Evolutionary conservation across 2,329 filamentous ascomycete genomes (phyloP).

Genomic region (Penicillium sp.): DNA sequence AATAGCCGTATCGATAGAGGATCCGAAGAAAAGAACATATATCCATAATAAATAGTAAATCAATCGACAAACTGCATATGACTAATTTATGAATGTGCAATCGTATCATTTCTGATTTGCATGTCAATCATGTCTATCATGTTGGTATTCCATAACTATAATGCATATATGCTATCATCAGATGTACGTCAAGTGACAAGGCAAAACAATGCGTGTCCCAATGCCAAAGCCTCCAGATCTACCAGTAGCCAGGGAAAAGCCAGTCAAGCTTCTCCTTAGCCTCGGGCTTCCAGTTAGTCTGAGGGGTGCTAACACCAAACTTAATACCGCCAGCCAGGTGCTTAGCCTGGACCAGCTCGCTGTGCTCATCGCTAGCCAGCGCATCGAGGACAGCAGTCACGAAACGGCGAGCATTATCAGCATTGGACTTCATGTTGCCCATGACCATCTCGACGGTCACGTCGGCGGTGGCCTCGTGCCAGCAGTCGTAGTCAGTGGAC

Average conservation of each 20-base stretch:
- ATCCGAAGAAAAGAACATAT: neutral
- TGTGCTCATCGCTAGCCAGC: constrained; percentile 73
- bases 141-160: constrained; percentile 1
- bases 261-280: constrained; percentile 78
- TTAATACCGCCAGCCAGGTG: constrained; percentile 74
- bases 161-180: constrained; percentile 3
- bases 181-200: neutral
- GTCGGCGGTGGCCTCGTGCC: constrained; percentile 72
- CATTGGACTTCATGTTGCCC: constrained; percentile 92
- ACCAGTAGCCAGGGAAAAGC: constrained; percentile 79
- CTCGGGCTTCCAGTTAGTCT: constrained; percentile 68
- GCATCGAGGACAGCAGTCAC: constrained; percentile 85
- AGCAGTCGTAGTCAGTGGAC: constrained; percentile 99
- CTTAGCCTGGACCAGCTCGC: constrained; percentile 72
- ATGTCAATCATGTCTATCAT: neutral
- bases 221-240: neutral
- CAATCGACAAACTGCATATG: too few species aligned
- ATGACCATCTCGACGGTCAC: constrained; percentile 98
- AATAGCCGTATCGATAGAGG: too few species aligned
- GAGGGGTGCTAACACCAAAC: constrained; percentile 82
- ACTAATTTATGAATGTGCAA: too few species aligned
- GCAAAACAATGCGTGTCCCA: too few species aligned
- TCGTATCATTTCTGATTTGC: neutral
- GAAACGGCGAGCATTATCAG: constrained; percentile 79
- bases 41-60: neutral